phyloP scores from a whole-genome alignment of 495 filamentous ascomycete species.

The Durotheca rogersii region DNA sequence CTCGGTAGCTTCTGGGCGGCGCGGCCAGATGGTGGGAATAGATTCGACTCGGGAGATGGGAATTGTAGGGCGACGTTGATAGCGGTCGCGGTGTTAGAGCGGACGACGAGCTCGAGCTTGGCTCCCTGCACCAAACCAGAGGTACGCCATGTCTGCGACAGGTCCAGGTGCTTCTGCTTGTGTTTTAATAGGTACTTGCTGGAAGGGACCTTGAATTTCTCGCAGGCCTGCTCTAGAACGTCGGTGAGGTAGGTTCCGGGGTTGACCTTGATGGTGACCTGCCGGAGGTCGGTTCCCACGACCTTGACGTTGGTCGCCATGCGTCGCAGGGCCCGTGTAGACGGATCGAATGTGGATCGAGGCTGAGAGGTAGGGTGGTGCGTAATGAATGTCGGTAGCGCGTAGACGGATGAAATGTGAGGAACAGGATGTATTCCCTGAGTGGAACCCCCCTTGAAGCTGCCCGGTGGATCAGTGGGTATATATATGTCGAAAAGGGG shows the following conservation, averaged over 20 bases:
- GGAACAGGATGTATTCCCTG: too few relatives aligned
- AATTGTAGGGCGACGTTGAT: constrained; percentile 85
- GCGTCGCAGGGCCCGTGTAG: constrained; percentile 17
- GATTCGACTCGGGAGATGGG: constrained; percentile 62
- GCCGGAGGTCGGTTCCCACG: constrained; percentile 70
- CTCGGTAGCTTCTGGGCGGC: constrained; percentile 80
- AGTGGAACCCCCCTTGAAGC: too few relatives aligned
- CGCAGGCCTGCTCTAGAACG: constrained; percentile 81
- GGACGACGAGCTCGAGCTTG: constrained; percentile 86
- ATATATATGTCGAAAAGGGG: too few relatives aligned
- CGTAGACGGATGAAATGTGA: too few relatives aligned
- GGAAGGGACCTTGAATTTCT: constrained; percentile 69
- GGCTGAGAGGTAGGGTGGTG: too few relatives aligned
- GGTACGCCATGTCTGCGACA: constrained; percentile 81
- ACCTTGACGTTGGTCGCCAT: constrained; percentile 93
- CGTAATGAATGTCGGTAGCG: constrained; percentile 1
- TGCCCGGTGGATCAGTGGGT: too few relatives aligned
- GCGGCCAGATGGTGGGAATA: constrained; percentile 56
- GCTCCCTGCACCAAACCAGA: constrained; percentile 83
- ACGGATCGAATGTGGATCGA: too few relatives aligned
- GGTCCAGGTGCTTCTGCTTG: constrained; percentile 78
- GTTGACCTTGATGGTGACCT: constrained; percentile 76
- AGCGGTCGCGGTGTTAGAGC: constrained; percentile 76
- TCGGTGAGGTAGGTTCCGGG: constrained; percentile 79
- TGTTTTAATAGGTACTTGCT: constrained; percentile 84